Percentiles rank a stretch among this genome's conserved stretches.
phyloP scores from a whole-genome alignment of 805 yeast genomes.

The Yamadazyma paraphyllophila region DNA sequence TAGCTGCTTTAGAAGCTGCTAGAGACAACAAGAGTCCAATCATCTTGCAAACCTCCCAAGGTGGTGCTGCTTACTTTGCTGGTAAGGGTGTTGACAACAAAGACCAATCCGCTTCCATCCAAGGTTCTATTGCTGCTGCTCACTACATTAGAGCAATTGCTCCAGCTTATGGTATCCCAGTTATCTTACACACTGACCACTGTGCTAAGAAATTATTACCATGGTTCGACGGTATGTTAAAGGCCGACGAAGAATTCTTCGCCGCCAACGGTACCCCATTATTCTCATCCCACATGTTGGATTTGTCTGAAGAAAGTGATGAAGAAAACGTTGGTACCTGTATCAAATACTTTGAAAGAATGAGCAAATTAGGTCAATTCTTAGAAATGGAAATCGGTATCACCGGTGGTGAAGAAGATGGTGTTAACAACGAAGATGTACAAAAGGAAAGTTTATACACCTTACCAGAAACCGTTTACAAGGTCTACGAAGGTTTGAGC shows the following conservation, averaged over 20 bases:
- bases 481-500: constrained; percentile 83
- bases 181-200: constrained; percentile 95
- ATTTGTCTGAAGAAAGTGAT: constrained; percentile 93
- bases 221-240: constrained; percentile 98
- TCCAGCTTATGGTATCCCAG: constrained; percentile 95
- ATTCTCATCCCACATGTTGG: constrained; percentile 99
- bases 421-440: constrained; percentile 97
- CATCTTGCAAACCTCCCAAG: constrained; percentile 94
- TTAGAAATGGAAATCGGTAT: constrained; percentile 99
- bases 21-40: constrained; percentile 74
- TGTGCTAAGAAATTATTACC: constrained; percentile 97
- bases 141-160: constrained; percentile 96
- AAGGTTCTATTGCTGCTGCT: constrained; percentile 96
- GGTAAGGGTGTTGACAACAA: constrained; percentile 97
- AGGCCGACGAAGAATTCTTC: constrained; percentile 92
- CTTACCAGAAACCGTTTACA: constrained; percentile 89
- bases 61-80: constrained; percentile 99
- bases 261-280: constrained; percentile 87
- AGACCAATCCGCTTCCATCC: constrained; percentile 91
- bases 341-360: constrained; percentile 91
- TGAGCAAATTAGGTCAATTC: constrained; percentile 94
- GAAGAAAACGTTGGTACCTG: constrained; percentile 93
- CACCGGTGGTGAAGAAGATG: constrained; percentile 99
- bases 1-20: constrained; percentile 48
- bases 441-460: constrained; percentile 88